Percentiles rank a stretch among this genome's conserved stretches.
These are phyloP conservation scores for Lentinula edodes DNA, from an alignment of 768 basidiomycete species.

Conservation along the genomic window DNA sequence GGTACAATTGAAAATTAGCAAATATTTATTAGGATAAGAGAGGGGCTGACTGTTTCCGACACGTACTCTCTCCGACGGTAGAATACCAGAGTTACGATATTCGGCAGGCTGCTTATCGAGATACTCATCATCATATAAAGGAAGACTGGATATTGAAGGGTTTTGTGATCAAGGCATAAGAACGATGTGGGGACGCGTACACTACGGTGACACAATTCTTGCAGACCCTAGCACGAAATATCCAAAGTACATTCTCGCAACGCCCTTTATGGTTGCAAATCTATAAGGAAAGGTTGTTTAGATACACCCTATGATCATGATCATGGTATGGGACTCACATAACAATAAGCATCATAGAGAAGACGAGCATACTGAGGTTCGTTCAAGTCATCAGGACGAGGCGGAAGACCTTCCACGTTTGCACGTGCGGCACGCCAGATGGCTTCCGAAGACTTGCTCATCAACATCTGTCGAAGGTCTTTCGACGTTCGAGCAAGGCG, in stretches of 20 bases:
- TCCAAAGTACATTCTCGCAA: conserved; percentile 24
- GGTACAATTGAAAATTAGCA: not conserved
- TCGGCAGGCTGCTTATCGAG: not conserved
- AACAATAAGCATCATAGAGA: conserved; percentile 45
- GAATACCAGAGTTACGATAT: not conserved
- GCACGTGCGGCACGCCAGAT: conserved; percentile 44
- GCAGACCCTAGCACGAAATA: conserved; percentile 1
- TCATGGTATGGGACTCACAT: conserved; percentile 33
- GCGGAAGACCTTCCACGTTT: conserved; percentile 39
- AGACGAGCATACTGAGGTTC: conserved; percentile 50
- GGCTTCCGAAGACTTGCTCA: conserved; percentile 37
- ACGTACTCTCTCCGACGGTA: not conserved
- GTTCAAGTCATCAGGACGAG: conserved; percentile 40
- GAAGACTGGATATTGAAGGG: not conserved
- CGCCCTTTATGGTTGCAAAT: conserved; percentile 15
- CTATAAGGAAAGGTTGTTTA: not conserved
- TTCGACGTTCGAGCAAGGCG: conserved; percentile 45
- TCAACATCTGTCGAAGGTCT: conserved; percentile 39
- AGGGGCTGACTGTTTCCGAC: not conserved
- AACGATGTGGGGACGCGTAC: not conserved
- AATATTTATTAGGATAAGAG: not conserved
- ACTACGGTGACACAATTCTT: not conserved
- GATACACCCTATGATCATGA: not conserved
- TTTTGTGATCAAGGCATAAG: too few species aligned
- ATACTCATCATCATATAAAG: not conserved